Evolutionary conservation across 2,329 filamentous ascomycete genomes (phyloP).

Genomic region (Pseudocercospora fuligena): DNA sequence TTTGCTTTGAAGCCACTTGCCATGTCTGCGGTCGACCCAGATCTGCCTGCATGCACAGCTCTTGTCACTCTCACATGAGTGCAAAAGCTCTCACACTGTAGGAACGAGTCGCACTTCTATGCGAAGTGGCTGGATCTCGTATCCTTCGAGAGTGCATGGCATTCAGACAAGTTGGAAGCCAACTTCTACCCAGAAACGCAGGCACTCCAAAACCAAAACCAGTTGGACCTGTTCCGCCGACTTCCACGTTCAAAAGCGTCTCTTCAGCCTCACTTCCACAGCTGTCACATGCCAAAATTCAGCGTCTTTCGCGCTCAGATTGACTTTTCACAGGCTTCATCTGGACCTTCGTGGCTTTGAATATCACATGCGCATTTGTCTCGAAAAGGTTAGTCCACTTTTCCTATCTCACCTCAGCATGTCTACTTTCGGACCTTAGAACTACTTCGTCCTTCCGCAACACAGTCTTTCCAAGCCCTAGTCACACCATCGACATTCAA

Average conservation of each 20-base stretch:
- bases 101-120: too few relatives aligned
- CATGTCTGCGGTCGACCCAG: background rate
- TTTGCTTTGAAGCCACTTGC: background rate
- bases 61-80: background rate
- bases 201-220: too few relatives aligned
- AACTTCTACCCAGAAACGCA: background rate
- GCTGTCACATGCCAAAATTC: background rate
- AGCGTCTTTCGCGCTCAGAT: background rate
- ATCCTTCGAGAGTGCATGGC: too few relatives aligned
- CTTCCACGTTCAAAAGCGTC: background rate
- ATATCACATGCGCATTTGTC: background rate
- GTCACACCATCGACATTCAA: background rate
- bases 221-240: too few relatives aligned
- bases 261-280: background rate
- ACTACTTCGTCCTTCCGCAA: background rate
- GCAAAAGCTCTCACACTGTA: background rate
- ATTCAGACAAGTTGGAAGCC: background rate
- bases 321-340: background rate
- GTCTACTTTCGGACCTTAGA: background rate
- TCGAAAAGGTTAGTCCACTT: background rate
- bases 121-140: too few relatives aligned
- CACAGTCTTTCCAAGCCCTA: background rate
- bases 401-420: background rate
- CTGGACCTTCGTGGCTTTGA: background rate
- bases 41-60: background rate